Conservation (phyloP, 2,329 filamentous ascomycete genomes). For the Fusarium pilosicola region DNA sequence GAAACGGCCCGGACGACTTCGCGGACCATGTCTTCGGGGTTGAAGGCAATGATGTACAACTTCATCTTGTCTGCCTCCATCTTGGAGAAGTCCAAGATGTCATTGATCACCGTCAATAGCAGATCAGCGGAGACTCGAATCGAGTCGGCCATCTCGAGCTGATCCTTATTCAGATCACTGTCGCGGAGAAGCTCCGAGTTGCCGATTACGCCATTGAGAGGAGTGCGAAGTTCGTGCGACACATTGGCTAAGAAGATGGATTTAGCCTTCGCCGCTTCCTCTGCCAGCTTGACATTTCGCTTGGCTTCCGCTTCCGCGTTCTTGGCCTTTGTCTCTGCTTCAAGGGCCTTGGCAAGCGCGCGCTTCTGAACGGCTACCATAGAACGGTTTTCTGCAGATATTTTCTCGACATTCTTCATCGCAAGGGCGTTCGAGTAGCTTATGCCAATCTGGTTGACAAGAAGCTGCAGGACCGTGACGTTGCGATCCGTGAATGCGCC, state of each 20-base stretch:
- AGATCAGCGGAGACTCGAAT: slow-evolving; percentile 88
- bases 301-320: slow-evolving; percentile 79
- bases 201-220: slow-evolving; percentile 88
- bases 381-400: slow-evolving; percentile 79
- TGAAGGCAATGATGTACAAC: slow-evolving; percentile 76
- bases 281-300: slow-evolving; percentile 81
- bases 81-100: slow-evolving; percentile 95
- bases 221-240: slow-evolving; percentile 82
- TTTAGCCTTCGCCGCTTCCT: slow-evolving; percentile 85
- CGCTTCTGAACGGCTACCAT: slow-evolving; percentile 83
- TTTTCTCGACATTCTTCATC: slow-evolving; percentile 78
- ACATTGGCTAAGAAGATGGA: slow-evolving; percentile 84
- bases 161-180: slow-evolving; percentile 77
- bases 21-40: slow-evolving; percentile 72
- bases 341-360: slow-evolving; percentile 75
- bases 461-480: slow-evolving; percentile 71
- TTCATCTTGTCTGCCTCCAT: slow-evolving; percentile 91
- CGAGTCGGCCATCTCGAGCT: slow-evolving; percentile 86
- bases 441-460: slow-evolving; percentile 82
- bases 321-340: slow-evolving; percentile 81
- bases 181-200: slow-evolving; percentile 87
- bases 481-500: slow-evolving; percentile 82
- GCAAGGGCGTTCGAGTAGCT: slow-evolving; percentile 75
- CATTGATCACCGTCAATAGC: slow-evolving; percentile 91
- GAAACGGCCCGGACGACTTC: slow-evolving; percentile 74